Base-by-base conservation (phyloP, 768 basidiomycete genomes). In the Rubroboletus pulcherrimus region DNA sequence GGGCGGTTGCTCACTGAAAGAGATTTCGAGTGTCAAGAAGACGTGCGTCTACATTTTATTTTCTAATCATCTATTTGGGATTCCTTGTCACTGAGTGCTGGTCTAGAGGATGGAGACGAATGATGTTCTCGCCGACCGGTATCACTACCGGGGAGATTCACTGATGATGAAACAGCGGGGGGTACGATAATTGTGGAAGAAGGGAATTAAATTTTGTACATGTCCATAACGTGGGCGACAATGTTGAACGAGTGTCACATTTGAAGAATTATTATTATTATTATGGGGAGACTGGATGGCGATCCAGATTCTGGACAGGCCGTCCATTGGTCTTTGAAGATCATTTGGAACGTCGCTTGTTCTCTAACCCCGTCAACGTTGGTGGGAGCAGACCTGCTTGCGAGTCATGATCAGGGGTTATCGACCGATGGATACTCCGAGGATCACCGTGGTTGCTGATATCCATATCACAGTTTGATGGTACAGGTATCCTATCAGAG, bases 1-100 rank as follows among this genome's bases (percentile, higher is more conserved):
- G 71, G 61, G 8, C 66, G 56, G 24, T 35, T 63, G n/a, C 57
- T 75, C 44, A 53, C 43, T 3, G 50, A 60, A 30, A 44, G 57
- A n/a, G 74, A 74, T 39, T 72, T 74, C 39, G 42, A 37, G 45
- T 5, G 33, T 17, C 21, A 14, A n/a, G 47, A 48, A 48, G 47
- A 35, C 1, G 47, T 48, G 33, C 5, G 47, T 35, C 34, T 35
- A 26, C 6, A 14, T 15, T 48, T 21, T 21, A 21, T 4, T 24
- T 38, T 33, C 34, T 26, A 26, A 7, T n/a, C n/a, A 6, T 30
- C n/a, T 11, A 30, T 26, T 26, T 10, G 10, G 30, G 4, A 29
- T 30, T n/a, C 17, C 4, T 30, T 11, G n/a, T 30, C 7, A 12
- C 44, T 30, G 44, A 30, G 2, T 19, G 29, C 7, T 19, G 17